Evolutionary conservation across 805 yeast genomes (phyloP).

Genomic region (Yarrowia keelungensis): DNA sequence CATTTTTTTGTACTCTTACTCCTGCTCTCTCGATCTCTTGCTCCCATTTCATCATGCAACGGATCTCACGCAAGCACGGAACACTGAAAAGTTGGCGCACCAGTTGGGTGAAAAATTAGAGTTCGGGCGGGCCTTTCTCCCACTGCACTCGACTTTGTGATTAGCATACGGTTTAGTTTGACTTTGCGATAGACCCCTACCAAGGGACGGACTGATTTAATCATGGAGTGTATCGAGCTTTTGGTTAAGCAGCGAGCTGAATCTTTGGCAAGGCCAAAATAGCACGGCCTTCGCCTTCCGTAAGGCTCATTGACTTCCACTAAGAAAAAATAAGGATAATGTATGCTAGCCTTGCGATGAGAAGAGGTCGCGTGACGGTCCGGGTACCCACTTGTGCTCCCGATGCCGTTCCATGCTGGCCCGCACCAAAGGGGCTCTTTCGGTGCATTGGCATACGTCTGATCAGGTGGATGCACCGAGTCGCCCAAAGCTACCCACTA

Average conservation of each 20-base stretch:
- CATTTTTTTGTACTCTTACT: background rate
- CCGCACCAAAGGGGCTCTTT: background rate
- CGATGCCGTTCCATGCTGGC: slow-evolving; percentile 11
- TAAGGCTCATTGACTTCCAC: slow-evolving; percentile 28
- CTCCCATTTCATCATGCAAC: slow-evolving; percentile 5
- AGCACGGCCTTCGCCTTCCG: background rate
- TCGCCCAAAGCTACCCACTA: slow-evolving; percentile 24
- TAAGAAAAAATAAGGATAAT: background rate
- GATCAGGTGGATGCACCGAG: background rate
- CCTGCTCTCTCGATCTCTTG: slow-evolving; percentile 11
- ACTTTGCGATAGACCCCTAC: slow-evolving; percentile 21
- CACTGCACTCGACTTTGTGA: background rate
- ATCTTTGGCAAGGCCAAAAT: slow-evolving; percentile 6
- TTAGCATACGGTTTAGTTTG: slow-evolving; percentile 3
- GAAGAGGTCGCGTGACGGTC: slow-evolving; percentile 12
- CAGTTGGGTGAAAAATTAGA: background rate
- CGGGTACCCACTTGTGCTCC: background rate
- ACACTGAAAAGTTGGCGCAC: no score
- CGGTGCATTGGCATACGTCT: slow-evolving; percentile 7
- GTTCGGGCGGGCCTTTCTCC: slow-evolving; percentile 5
- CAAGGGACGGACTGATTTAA: slow-evolving; percentile 23
- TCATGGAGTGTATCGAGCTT: slow-evolving; percentile 5
- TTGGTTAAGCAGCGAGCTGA: slow-evolving; percentile 12
- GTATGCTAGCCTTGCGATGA: slow-evolving; percentile 25
- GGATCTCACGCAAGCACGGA: slow-evolving; percentile 2